These are phyloP conservation scores for Mangifera indica DNA, from an alignment of 345 rosid genomes.

Conservation along the genomic window DNA sequence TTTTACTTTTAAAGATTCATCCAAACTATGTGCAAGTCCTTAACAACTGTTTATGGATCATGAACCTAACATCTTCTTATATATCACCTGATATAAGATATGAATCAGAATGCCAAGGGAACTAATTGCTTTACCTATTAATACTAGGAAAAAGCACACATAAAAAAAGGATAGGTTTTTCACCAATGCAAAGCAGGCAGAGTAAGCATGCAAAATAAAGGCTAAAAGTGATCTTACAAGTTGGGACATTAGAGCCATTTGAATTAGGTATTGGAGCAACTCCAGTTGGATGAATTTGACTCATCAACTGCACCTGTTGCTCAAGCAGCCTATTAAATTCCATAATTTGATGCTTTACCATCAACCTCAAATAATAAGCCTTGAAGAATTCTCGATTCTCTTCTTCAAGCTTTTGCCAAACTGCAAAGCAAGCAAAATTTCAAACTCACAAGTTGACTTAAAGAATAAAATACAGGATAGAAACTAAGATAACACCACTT, in stretches of 20 bases:
- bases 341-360: slow-evolving; percentile 82
- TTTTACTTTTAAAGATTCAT: no score
- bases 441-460: not conserved
- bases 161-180: not conserved
- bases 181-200: not conserved
- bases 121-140: not conserved
- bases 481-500: not conserved
- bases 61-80: not conserved
- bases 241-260: slow-evolving; percentile 74
- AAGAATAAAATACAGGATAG: not conserved
- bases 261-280: slow-evolving; percentile 55
- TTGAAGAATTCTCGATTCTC: slow-evolving; percentile 89
- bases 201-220: not conserved
- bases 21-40: no score
- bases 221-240: slow-evolving; percentile 52
- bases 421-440: slow-evolving; percentile 39
- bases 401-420: slow-evolving; percentile 99
- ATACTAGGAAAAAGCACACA: not conserved
- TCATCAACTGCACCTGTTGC: slow-evolving; percentile 84
- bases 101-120: not conserved
- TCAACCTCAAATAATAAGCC: slow-evolving; percentile 87
- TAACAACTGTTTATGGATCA: no score
- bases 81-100: no score
- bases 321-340: slow-evolving; percentile 95
- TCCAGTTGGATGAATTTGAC: slow-evolving; percentile 63